phyloP scores from a whole-genome alignment of 2,329 filamentous ascomycete species.

The Fusarium keratoplasticum region DNA sequence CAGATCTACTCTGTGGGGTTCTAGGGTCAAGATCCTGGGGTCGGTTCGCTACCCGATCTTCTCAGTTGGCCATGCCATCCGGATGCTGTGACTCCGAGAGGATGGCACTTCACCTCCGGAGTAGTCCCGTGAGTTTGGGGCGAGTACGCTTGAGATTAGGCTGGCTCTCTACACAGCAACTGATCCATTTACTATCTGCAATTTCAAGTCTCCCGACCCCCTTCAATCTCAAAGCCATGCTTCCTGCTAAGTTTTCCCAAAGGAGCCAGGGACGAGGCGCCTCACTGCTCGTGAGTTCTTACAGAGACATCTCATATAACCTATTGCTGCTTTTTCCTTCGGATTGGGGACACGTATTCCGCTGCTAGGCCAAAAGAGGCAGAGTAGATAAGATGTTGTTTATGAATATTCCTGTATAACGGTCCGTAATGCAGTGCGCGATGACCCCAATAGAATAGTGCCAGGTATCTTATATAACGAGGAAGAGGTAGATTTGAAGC shows the following conservation, averaged over 20 bases:
- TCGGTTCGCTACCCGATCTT: not conserved
- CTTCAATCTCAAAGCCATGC: not conserved
- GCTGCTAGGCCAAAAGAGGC: conserved; percentile 97
- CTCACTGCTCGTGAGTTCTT: not conserved
- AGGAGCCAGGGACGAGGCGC: too few relatives aligned
- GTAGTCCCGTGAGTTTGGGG: not conserved
- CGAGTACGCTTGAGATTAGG: not conserved
- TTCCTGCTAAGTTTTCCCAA: not conserved
- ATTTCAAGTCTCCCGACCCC: not conserved
- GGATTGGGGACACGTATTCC: conserved; percentile 94
- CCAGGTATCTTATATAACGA: conserved; percentile 96
- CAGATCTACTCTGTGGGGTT: not conserved
- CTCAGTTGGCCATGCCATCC: not conserved
- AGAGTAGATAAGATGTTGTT: conserved; percentile 99
- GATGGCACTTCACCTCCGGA: not conserved
- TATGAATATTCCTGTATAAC: conserved; percentile 96
- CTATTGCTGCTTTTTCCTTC: conserved; percentile 75
- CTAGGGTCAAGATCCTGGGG: not conserved
- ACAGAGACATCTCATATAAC: not conserved
- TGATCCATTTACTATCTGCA: not conserved
- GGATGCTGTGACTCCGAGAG: not conserved
- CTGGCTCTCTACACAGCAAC: not conserved
- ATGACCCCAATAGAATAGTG: conserved; percentile 99
- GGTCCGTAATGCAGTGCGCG: conserved; percentile 93
- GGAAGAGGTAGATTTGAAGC: conserved; percentile 92